Evolutionary conservation across 805 yeast species (phyloP).

Genomic region (Saccharomycopsis amapae): DNA sequence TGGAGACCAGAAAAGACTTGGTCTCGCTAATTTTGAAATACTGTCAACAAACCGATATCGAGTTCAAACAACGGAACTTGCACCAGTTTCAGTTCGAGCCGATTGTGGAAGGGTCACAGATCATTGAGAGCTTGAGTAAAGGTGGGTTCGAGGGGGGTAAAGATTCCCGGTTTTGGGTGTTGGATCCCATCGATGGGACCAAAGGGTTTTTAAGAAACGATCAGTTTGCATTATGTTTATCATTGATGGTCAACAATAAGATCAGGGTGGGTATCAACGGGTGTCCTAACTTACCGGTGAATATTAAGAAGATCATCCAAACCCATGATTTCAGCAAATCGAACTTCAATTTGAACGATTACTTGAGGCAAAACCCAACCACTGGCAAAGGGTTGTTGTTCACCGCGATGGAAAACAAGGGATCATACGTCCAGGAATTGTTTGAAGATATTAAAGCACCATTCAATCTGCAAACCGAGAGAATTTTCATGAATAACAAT

Average conservation of each 20-base stretch:
- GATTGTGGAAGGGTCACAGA: constrained; percentile 19
- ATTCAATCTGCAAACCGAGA: not conserved
- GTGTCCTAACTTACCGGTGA: constrained; percentile 80
- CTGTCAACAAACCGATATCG: constrained; percentile 45
- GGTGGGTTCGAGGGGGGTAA: constrained; percentile 54
- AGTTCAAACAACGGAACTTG: constrained; percentile 24
- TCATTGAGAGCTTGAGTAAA: constrained; percentile 1
- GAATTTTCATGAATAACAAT: constrained; percentile 41
- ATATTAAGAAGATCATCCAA: constrained; percentile 32
- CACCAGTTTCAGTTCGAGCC: constrained; percentile 22
- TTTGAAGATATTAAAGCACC: not conserved
- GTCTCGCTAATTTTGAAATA: constrained; percentile 51
- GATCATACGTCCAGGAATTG: constrained; percentile 48
- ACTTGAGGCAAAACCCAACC: not conserved
- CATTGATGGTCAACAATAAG: constrained; percentile 76
- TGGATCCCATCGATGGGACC: constrained; percentile 98
- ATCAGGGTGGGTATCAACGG: constrained; percentile 92
- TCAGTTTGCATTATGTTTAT: constrained; percentile 94
- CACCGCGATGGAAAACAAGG: constrained; percentile 60
- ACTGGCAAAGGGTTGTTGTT: constrained; percentile 42
- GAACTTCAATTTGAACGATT: constrained; percentile 7
- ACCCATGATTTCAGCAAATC: constrained; percentile 10
- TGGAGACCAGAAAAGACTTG: constrained; percentile 46
- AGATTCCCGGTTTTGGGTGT: constrained; percentile 86
- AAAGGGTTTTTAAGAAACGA: constrained; percentile 94